Evolutionary conservation across 2,329 filamentous ascomycete genomes (phyloP), one percentile per base, ranked within the genome.

Genomic region (Akanthomyces dipterigenus): DNA sequence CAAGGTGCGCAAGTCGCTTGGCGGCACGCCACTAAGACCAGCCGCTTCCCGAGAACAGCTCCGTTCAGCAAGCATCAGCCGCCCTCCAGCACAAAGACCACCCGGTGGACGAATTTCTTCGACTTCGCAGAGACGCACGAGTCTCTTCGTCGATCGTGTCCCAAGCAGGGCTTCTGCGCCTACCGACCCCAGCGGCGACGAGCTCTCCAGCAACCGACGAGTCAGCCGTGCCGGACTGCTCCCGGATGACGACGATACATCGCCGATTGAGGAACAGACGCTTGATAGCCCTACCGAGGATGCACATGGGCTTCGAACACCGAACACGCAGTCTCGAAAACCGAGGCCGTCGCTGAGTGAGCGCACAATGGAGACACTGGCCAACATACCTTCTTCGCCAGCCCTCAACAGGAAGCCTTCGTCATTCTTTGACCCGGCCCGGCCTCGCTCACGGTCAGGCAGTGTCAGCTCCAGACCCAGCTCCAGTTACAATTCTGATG

Each of bases 301-400:
- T n/a, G 14, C 26, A 54, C 62, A 34, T 59, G 63, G 3, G 62
- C 48, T 58, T 62, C 67, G 11, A 61, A 68, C 55, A 66, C 66
- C 62, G 64, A 66, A 50, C 63, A 69, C 62, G 2, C 68, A 67
- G 12, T 63, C 65, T 34, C 64, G 63, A 26, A 72, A 73, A 36
- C 69, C 75, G 1, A 70, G 76, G 58, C 79, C 83, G 56, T 93
- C 90, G 0, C 78, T 97, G 4, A 86, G 89, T 0, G 93, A 97
- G 67, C 82, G 93, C 62, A 96, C 93, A 0, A 87, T 96, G 46
- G 91, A 96, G 71, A 96, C 91, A 0, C 77, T 97, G 6, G 83
- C 91, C 3, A 84, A 86, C 51, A 78, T 96, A 34, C 90, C 92
- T 0, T 86, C 90, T 0, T 95, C 92, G 0, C 92, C 93, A 5